Evolutionary conservation across 169 alveolate species (phyloP).

Genomic region (Cryptosporidium baileyi): DNA sequence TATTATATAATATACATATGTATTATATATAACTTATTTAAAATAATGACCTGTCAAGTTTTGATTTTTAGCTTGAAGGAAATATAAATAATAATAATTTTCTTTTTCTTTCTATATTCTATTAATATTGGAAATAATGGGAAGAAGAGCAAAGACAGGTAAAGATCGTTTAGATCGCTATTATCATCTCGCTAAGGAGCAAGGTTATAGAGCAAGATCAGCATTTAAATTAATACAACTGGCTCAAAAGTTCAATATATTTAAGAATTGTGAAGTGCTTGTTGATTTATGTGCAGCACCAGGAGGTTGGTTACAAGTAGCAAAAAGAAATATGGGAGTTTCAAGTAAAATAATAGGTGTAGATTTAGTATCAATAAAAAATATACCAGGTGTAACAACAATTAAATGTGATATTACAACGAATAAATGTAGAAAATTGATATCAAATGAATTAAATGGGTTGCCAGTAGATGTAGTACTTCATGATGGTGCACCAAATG

Average conservation of each 20-base stretch:
- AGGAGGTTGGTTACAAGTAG: constrained; percentile 99
- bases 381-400: constrained; percentile 94
- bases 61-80: too few species aligned
- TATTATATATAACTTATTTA: too few species aligned
- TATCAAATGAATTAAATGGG: constrained; percentile 77
- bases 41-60: too few species aligned
- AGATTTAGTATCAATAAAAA: constrained; percentile 96
- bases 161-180: constrained; percentile 93
- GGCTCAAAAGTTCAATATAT: constrained; percentile 91
- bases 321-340: constrained; percentile 91
- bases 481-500: constrained; percentile 99
- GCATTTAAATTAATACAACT: constrained; percentile 97
- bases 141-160: constrained; percentile 85
- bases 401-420: constrained; percentile 95
- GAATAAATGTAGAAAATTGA: constrained; percentile 73
- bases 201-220: constrained; percentile 98
- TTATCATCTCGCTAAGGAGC: constrained; percentile 97
- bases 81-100: too few species aligned
- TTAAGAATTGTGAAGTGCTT: constrained; percentile 77
- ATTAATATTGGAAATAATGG: too few species aligned
- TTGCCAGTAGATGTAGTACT: constrained; percentile 96
- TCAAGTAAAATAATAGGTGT: constrained; percentile 94
- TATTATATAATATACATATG: too few species aligned
- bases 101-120: too few species aligned
- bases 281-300: constrained; percentile 99